Evolutionary conservation across 306 rosid species (phyloP), one percentile per base, ranked within the genome.

Genomic region (Hippophae rhamnoides): DNA sequence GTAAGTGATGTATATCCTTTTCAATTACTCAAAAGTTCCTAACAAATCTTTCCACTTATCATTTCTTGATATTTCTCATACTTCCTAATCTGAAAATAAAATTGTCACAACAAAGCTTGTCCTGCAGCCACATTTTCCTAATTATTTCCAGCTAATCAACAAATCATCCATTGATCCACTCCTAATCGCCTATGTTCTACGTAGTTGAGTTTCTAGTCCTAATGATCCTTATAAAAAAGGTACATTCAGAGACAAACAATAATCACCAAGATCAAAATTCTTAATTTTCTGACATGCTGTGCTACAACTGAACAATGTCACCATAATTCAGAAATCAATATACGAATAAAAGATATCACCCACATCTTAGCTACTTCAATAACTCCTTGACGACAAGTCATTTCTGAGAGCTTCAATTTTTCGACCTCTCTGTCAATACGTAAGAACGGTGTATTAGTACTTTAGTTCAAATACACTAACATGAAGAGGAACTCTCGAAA

Each of bases 301-400:
- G 13, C 38, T 42, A 56, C 0, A 23, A 27, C 18, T 18, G 9
- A 5, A 9, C 18, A 6, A 23, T 6, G 54, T 7, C 7, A 7
- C 10, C 9, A 10, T 14, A 31, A 10, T 42, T 31, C 13, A 13
- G n/a, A 10, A 18, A 10, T 18, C 41, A 31, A 13, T 3, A 50
- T 66, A 61, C n/a, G 48, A 7, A 49, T 25, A 56, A 55, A 47
- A 13, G 13, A 64, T 55, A 47, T 60, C 54, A 86, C 97, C 82
- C 77, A 89, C 97, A 92, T 92, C 78, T 92, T 92, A 65, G 99
- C 99, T 47, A 92, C 95, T 80, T 92, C 99, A 67, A 92, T 73
- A 70, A 92, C 84, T 58, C 95, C 99, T 71, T 92, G 89, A 52
- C 96, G 85, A 75, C 99, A 92, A 55, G 90, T 83, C 96, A 92